phyloP scores from a whole-genome alignment of 352 stramenopile species.

The Thraustochytrium sp. region DNA sequence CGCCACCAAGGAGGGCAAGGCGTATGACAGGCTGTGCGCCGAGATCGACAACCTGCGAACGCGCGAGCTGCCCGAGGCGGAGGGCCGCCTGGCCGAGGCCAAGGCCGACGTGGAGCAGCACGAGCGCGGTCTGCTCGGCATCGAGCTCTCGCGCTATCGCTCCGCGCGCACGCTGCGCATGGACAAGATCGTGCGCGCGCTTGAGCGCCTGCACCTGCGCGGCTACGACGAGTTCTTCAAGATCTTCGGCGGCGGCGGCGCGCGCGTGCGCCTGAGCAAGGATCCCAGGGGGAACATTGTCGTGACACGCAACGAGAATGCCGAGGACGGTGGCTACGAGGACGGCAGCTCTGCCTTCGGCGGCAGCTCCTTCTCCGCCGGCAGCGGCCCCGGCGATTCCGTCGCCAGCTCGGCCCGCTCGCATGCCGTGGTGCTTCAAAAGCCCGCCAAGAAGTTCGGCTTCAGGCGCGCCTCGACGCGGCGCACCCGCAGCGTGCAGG shows the following conservation, averaged over 20 bases:
- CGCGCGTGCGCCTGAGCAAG: background rate
- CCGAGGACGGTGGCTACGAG: background rate
- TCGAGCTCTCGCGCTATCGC: constrained; percentile 14
- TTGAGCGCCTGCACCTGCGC: background rate
- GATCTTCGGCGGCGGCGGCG: constrained; percentile 17
- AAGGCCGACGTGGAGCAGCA: background rate
- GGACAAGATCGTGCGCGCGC: background rate
- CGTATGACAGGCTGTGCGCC: background rate
- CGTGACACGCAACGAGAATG: background rate
- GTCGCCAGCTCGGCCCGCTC: background rate
- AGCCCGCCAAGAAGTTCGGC: background rate
- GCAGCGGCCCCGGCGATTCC: background rate
- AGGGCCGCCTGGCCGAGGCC: background rate
- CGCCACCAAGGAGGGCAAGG: background rate
- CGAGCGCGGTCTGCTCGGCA: constrained; percentile 23
- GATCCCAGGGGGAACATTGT: background rate
- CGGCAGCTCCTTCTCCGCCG: background rate
- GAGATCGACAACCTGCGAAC: background rate
- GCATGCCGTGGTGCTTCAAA: background rate
- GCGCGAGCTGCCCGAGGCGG: background rate
- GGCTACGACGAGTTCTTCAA: constrained; percentile 18
- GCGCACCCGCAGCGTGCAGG: background rate
- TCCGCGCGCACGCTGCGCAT: constrained; percentile 30
- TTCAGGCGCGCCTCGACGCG: background rate
- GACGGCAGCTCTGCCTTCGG: background rate